phyloP scores from a whole-genome alignment of 805 yeast species.

The Nakazawaea laoshanensis region DNA sequence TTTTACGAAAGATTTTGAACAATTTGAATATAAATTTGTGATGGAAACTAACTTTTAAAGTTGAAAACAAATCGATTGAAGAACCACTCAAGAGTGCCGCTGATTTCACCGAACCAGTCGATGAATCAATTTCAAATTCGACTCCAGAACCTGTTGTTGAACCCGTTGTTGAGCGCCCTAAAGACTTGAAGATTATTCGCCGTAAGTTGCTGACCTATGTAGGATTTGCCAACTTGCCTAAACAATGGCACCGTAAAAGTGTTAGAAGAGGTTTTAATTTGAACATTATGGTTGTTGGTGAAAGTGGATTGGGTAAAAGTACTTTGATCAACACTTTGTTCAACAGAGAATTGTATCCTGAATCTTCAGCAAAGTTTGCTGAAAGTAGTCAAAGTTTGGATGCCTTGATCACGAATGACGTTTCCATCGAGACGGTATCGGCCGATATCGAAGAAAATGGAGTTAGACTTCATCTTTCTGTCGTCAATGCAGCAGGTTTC shows the following conservation, averaged over 20 bases:
- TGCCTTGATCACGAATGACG: constrained; percentile 21
- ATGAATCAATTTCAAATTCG: no score
- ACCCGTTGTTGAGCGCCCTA: no score
- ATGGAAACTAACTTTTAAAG: no score
- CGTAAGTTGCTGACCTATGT: constrained; percentile 88
- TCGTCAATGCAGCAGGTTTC: constrained; percentile 88
- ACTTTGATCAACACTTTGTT: constrained; percentile 89
- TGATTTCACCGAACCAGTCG: no score
- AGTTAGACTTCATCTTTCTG: constrained; percentile 75
- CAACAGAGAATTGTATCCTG: constrained; percentile 50
- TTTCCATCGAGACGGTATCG: constrained; percentile 50
- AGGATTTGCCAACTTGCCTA: constrained; percentile 95
- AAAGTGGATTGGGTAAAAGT: constrained; percentile 86
- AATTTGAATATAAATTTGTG: no score
- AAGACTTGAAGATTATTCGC: constrained; percentile 55
- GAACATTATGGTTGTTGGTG: constrained; percentile 87
- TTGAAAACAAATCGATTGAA: no score
- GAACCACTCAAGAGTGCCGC: no score
- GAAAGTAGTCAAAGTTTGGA: not conserved
- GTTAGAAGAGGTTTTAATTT: constrained; percentile 83
- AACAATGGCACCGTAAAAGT: constrained; percentile 96
- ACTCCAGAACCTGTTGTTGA: no score
- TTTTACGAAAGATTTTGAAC: no score
- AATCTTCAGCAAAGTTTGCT: not conserved
- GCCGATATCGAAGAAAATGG: constrained; percentile 89